Percentiles rank a stretch among this genome's conserved stretches.
These are phyloP conservation scores for Thermothielavioides terrestris DNA, from an alignment of 495 filamentous ascomycete species.

Conservation along the genomic window DNA sequence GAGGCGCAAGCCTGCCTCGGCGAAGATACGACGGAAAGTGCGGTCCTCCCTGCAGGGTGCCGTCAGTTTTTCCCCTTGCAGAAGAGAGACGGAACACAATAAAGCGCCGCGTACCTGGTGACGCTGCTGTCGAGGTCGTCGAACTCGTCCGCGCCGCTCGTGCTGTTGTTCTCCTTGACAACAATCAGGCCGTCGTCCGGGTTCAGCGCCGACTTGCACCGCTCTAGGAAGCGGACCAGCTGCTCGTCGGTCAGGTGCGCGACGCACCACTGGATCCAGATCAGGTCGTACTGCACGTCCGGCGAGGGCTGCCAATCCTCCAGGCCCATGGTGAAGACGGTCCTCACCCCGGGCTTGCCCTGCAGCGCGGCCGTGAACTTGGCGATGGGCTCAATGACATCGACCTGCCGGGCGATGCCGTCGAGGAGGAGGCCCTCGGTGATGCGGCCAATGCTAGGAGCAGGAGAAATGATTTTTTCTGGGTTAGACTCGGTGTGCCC, in stretches of 20 bases:
- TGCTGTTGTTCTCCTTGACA: constrained; percentile 81
- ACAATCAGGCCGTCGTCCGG: constrained; percentile 50
- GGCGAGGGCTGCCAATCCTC: constrained; percentile 60
- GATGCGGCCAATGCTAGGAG: constrained; percentile 45
- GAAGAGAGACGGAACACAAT: background rate
- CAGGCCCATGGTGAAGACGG: constrained; percentile 61
- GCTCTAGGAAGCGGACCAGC: constrained; percentile 55
- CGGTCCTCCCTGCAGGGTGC: constrained; percentile 51
- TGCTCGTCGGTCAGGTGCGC: constrained; percentile 78
- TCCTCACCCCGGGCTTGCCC: constrained; percentile 43
- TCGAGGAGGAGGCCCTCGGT: constrained; percentile 34
- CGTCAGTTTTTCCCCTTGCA: background rate
- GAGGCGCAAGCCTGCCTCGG: constrained; percentile 56
- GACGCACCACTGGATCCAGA: constrained; percentile 88
- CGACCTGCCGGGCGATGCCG: constrained; percentile 20
- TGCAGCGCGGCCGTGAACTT: constrained; percentile 48
- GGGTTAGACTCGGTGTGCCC: background rate
- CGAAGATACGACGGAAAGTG: constrained; percentile 63
- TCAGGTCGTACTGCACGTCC: constrained; percentile 48
- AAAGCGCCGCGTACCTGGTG: constrained; percentile 41
- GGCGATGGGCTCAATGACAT: constrained; percentile 47
- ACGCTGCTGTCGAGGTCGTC: constrained; percentile 75
- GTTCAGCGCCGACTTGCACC: constrained; percentile 50
- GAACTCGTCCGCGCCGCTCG: constrained; percentile 55
- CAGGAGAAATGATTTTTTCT: no score